phyloP scores from a whole-genome alignment of 768 basidiomycete species.

The Ephemerocybe angulata region DNA sequence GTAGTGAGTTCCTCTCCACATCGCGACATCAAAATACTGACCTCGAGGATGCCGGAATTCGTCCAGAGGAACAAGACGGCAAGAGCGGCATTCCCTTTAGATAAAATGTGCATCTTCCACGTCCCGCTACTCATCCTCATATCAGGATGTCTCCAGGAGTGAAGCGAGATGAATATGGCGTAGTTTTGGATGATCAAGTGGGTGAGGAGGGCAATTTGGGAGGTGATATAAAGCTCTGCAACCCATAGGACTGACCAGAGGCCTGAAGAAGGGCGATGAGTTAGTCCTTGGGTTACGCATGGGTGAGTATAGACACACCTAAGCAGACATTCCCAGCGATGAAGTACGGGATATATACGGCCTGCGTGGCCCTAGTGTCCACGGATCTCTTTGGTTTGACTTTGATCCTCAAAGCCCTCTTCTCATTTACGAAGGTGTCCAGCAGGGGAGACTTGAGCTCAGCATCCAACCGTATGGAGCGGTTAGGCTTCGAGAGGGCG shows the following conservation, averaged over 20 bases:
- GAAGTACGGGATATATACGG: background rate
- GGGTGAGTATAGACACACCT: background rate
- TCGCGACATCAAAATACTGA: background rate
- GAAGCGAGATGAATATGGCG: conserved; percentile 3
- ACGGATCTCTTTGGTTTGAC: background rate
- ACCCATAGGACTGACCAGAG: background rate
- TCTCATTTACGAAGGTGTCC: background rate
- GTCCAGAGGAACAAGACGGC: conserved; percentile 8
- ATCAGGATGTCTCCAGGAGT: conserved; percentile 5
- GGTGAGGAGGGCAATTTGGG: conserved; percentile 4
- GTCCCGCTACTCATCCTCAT: background rate
- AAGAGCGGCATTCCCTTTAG: conserved; percentile 8
- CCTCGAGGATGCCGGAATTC: conserved; percentile 10
- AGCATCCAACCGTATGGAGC: background rate
- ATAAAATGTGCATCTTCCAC: conserved; percentile 4
- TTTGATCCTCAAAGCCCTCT: background rate
- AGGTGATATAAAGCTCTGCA: background rate
- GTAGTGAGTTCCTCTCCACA: background rate
- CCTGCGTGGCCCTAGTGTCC: background rate
- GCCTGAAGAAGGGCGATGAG: background rate
- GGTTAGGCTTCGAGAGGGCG: background rate
- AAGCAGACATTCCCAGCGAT: conserved; percentile 1
- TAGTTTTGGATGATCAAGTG: conserved; percentile 10
- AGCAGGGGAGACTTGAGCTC: background rate
- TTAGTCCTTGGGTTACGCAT: background rate